Evolutionary conservation across 805 yeast genomes (phyloP).

Genomic region (Pichia nanzhaoensis): DNA sequence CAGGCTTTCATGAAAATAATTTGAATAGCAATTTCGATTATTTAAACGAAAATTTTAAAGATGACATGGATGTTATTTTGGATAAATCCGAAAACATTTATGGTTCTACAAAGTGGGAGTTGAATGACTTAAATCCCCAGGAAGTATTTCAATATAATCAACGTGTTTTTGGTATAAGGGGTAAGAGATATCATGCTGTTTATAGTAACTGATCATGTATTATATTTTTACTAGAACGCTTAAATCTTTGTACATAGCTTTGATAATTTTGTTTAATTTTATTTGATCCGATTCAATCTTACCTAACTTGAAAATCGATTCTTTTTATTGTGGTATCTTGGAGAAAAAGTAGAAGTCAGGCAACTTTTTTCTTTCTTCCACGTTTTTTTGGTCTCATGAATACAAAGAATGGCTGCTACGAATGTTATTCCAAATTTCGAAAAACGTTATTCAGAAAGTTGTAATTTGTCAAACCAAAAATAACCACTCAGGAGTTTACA

Average conservation of each 20-base stretch:
- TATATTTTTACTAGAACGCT: neutral
- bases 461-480: too few relatives aligned
- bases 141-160: slow-evolving; percentile 91
- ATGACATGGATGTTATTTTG: slow-evolving; percentile 77
- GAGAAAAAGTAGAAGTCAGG: too few relatives aligned
- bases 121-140: slow-evolving; percentile 86
- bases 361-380: too few relatives aligned
- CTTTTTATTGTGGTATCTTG: too few relatives aligned
- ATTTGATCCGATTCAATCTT: too few relatives aligned
- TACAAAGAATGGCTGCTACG: too few relatives aligned
- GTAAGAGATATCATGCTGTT: slow-evolving; percentile 92
- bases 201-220: slow-evolving; percentile 16
- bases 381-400: too few relatives aligned
- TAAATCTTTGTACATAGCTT: slow-evolving; percentile 7
- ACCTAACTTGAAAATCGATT: too few relatives aligned
- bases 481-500: too few relatives aligned
- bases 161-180: slow-evolving; percentile 85
- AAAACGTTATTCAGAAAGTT: too few relatives aligned
- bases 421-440: too few relatives aligned
- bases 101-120: slow-evolving; percentile 88
- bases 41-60: slow-evolving; percentile 56
- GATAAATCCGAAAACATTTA: slow-evolving; percentile 66
- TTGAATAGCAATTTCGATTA: slow-evolving; percentile 62
- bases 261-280: too few relatives aligned
- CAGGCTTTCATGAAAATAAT: slow-evolving; percentile 82